Conservation (phyloP, 2,329 filamentous ascomycete genomes). For the Fusarium drepaniforme region DNA sequence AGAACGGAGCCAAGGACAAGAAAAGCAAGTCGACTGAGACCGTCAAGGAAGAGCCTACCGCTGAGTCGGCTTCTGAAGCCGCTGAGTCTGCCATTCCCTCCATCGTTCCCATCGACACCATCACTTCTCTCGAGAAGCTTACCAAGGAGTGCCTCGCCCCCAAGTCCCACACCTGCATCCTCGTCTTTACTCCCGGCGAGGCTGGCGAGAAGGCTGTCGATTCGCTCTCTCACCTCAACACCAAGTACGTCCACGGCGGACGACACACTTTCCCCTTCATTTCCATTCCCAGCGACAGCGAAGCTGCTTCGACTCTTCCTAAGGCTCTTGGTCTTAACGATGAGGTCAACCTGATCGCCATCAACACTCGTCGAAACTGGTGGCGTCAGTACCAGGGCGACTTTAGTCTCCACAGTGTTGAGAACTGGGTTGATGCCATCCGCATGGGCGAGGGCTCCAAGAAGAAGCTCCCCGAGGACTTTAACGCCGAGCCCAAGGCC, state of each 20-base stretch:
- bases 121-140: slow-evolving; percentile 74
- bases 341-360: slow-evolving; percentile 79
- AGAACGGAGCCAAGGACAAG: slow-evolving; percentile 52
- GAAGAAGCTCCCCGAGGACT: slow-evolving; percentile 75
- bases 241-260: slow-evolving; percentile 77
- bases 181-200: slow-evolving; percentile 75
- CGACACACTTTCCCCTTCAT: slow-evolving; percentile 87
- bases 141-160: slow-evolving; percentile 78
- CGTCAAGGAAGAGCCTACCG: slow-evolving; percentile 44
- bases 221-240: slow-evolving; percentile 78
- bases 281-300: slow-evolving; percentile 70
- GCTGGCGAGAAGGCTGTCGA: slow-evolving; percentile 69
- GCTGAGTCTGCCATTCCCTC: slow-evolving; percentile 50
- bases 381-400: slow-evolving; percentile 79
- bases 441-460: slow-evolving; percentile 89
- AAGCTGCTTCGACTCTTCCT: slow-evolving; percentile 56
- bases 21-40: slow-evolving; percentile 47
- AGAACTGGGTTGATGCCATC: slow-evolving; percentile 92
- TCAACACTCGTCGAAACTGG: slow-evolving; percentile 90
- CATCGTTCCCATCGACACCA: slow-evolving; percentile 73
- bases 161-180: slow-evolving; percentile 85
- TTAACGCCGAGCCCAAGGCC: slow-evolving; percentile 58
- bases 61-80: slow-evolving; percentile 22
- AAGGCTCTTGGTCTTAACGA: slow-evolving; percentile 68
- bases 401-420: slow-evolving; percentile 73